These are phyloP conservation scores for Colletotrichum higginsianum DNA, from an alignment of 2,329 filamentous ascomycete species.

Conservation along the genomic window DNA sequence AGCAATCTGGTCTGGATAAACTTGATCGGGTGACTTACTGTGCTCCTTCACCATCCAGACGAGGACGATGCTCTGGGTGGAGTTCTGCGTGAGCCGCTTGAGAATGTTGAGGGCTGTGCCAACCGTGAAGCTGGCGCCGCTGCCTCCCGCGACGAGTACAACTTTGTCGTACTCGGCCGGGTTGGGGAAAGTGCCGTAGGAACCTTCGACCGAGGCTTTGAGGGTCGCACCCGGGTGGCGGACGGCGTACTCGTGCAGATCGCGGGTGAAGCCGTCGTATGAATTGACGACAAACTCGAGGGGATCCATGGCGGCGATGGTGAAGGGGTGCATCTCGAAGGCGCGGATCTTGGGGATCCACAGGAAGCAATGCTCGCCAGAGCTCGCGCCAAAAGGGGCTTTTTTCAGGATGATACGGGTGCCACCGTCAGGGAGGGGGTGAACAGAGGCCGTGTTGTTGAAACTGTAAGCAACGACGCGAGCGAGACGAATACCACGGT, in stretches of 20 bases:
- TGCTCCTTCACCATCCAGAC: conserved; percentile 58
- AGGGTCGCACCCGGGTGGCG: conserved; percentile 59
- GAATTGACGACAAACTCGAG: conserved; percentile 73
- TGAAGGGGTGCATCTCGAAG: conserved; percentile 76
- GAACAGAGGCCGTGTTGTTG: conserved; percentile 68
- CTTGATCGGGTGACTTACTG: conserved; percentile 48
- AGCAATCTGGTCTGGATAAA: conserved; percentile 23
- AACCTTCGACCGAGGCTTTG: conserved; percentile 66
- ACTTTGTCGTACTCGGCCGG: conserved; percentile 50
- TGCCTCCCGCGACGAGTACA: conserved; percentile 57
- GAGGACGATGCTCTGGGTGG: conserved; percentile 52
- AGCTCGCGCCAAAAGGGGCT: conserved; percentile 60
- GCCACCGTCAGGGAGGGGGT: conserved; percentile 67
- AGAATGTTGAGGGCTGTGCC: conserved; percentile 57
- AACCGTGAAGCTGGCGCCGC: conserved; percentile 71
- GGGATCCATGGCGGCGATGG: conserved; percentile 67
- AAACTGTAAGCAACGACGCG: conserved; percentile 61
- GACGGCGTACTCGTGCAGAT: conserved; percentile 61
- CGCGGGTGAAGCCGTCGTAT: conserved; percentile 69
- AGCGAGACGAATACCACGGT: conserved; percentile 63
- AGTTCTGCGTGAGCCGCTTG: conserved; percentile 44
- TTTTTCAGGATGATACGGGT: conserved; percentile 69
- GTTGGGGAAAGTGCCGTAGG: conserved; percentile 67
- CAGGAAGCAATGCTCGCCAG: conserved; percentile 75
- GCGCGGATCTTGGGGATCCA: conserved; percentile 73